Percentiles rank a stretch among this genome's conserved stretches.
These are phyloP conservation scores for Gossypium trilobum DNA, from an alignment of 441 rosid species.

Conservation along the genomic window DNA sequence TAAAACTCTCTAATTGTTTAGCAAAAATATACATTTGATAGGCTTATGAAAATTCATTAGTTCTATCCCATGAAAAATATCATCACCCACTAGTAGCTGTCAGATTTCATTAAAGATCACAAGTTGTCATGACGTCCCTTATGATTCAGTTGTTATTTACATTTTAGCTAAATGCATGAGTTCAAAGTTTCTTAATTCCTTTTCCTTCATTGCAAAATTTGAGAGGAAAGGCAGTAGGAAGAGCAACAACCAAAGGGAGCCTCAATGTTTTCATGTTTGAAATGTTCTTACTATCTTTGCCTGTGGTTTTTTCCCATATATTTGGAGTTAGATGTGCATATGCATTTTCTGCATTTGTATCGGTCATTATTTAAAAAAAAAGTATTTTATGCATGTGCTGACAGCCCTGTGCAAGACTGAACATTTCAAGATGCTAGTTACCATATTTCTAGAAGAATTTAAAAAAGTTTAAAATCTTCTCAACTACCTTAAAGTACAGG, in stretches of 20 bases:
- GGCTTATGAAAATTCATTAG: not conserved
- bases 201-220: not conserved
- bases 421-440: not conserved
- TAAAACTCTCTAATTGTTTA: not conserved
- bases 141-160: not conserved
- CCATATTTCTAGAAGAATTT: not conserved
- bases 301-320: constrained; percentile 2
- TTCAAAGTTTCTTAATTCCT: not conserved
- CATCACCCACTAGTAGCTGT: not conserved
- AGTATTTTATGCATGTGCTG: not conserved
- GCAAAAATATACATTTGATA: too few species aligned
- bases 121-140: not conserved
- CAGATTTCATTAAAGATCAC: not conserved
- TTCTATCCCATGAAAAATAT: not conserved
- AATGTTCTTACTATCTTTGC: constrained; percentile 3
- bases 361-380: not conserved
- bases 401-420: not conserved
- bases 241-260: not conserved
- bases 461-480: not conserved
- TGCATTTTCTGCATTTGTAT: not conserved
- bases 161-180: not conserved
- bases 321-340: not conserved
- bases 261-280: not conserved
- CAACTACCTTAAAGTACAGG: not conserved
- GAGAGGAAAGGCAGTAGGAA: not conserved